These are phyloP conservation scores for Ceratocystis diversiconidia DNA, from an alignment of 2,329 filamentous ascomycete species.

Conservation along the genomic window DNA sequence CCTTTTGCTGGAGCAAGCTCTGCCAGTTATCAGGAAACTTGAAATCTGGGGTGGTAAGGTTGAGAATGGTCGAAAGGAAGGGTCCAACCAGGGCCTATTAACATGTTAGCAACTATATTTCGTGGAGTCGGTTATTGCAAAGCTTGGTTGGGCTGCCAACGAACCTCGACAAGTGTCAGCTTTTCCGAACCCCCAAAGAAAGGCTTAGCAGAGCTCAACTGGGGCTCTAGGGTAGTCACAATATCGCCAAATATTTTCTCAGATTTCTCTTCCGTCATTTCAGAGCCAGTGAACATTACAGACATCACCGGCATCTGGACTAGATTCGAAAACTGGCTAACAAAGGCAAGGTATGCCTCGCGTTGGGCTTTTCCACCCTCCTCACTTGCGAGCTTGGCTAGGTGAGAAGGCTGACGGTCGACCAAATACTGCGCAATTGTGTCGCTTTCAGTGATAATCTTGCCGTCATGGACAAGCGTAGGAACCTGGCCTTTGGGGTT, in stretches of 20 bases:
- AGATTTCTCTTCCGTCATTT: slow-evolving; percentile 24
- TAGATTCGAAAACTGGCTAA: slow-evolving; percentile 54
- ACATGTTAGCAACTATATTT: slow-evolving; percentile 1
- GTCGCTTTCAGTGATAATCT: slow-evolving; percentile 59
- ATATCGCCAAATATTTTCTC: slow-evolving; percentile 38
- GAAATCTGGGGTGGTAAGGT: slow-evolving; percentile 35
- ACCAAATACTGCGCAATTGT: slow-evolving; percentile 59
- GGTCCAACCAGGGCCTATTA: slow-evolving; percentile 47
- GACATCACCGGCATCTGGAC: slow-evolving; percentile 27
- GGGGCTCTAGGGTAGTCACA: slow-evolving; percentile 58
- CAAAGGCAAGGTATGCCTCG: slow-evolving; percentile 57
- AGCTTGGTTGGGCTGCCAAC: neutral
- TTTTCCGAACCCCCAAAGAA: slow-evolving; percentile 51
- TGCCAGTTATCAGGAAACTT: slow-evolving; percentile 37
- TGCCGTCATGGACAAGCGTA: slow-evolving; percentile 47
- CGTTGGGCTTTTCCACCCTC: slow-evolving; percentile 43
- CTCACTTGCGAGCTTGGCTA: slow-evolving; percentile 42
- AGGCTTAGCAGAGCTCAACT: slow-evolving; percentile 41
- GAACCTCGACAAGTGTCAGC: slow-evolving; percentile 47
- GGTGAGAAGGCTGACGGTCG: slow-evolving; percentile 53
- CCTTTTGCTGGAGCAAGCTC: slow-evolving; percentile 33
- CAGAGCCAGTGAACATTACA: slow-evolving; percentile 33
- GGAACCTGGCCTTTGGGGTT: slow-evolving; percentile 72
- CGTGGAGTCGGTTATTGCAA: too few relatives aligned
- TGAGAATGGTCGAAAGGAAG: slow-evolving; percentile 49